Evolutionary conservation across 2,329 filamentous ascomycete species (phyloP), one percentile per base, ranked within the genome.

Genomic region (Allantophomopsis cytisporea): DNA sequence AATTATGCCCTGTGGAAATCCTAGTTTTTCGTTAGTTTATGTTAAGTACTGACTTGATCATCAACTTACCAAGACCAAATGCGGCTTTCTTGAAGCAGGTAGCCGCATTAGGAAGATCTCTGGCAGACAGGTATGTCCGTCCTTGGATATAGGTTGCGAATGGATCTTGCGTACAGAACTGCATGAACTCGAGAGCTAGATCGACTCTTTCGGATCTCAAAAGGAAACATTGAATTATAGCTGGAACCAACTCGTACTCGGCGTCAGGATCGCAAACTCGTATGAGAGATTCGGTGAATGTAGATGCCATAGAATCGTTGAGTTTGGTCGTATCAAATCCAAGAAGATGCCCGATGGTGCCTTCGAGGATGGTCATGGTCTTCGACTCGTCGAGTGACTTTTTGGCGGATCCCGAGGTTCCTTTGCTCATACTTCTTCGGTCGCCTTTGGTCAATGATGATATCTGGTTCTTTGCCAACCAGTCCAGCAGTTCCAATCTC

Each of bases 71-170:
- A 58, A 94, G 75, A 41, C 81, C 80, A 51, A 84, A 81, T 15
- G 86, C 84, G 43, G 87, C 84, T 54, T 82, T 89, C 48, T 78
- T 79, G 60, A 98, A 95, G 52, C 76, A 74, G 20, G 73, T 64
- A 20, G 84, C 74, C 40, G 91, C 89, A 31, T 74, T 68, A 42
- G 75, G 72, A 54, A 79, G 79, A 52, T 94, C 81, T 39, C 80
- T 80, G 45, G 80, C 71, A 5, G 79, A 76, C 28, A 96, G 65
- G 47, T 76, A 72, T 37, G 94, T 69, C 21, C 91, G 79, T 2
- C 83, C 91, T 57, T 88, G 85, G 4, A 96, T 71, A 54, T 98
- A 98, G 48, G 68, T 83, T 64, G 63, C 78, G 66, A 70, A 87
- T 46, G 69, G 63, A 38, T 71, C 71, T 38, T 69, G 65, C 15